phyloP scores from a whole-genome alignment of 2,329 filamentous ascomycete genomes.

The Fusarium anguioides region DNA sequence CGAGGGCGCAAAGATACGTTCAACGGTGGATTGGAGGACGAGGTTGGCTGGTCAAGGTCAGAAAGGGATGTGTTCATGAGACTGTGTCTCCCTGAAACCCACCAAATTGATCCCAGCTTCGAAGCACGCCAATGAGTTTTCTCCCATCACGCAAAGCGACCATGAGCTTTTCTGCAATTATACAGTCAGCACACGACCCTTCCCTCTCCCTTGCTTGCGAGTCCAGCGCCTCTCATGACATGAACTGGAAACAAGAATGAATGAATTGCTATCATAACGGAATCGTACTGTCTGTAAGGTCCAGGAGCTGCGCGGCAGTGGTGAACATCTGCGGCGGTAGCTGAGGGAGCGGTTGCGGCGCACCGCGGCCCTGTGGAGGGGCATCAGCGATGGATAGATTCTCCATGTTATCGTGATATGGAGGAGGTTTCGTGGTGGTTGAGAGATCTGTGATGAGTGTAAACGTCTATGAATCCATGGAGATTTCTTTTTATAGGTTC shows the following conservation, averaged over 20 bases:
- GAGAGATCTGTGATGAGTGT: conserved; percentile 14
- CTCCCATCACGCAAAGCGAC: conserved; percentile 91
- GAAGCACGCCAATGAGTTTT: conserved; percentile 90
- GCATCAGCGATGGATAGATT: conserved; percentile 63
- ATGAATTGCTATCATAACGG: conserved; percentile 26
- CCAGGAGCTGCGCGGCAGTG: conserved; percentile 92
- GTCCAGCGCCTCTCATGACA: conserved; percentile 10
- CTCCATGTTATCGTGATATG: conserved; percentile 61
- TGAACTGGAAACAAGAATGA: conserved; percentile 13
- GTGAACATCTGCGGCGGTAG: conserved; percentile 97
- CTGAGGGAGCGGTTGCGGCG: conserved; percentile 66
- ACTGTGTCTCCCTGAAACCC: conserved; percentile 49
- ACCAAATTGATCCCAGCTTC: conserved; percentile 99
- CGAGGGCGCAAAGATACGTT: conserved; percentile 79
- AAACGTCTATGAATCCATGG: conserved; percentile 37
- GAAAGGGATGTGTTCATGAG: conserved; percentile 12
- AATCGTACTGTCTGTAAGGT: conserved; percentile 93
- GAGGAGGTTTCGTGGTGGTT: conserved; percentile 2
- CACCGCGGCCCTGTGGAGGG: conserved; percentile 55
- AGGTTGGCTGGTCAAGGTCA: conserved; percentile 76
- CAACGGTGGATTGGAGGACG: conserved; percentile 90
- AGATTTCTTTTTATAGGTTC: conserved; percentile 27
- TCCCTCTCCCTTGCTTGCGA: conserved; percentile 4
- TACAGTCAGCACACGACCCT: conserved; percentile 42
- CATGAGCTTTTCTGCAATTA: conserved; percentile 85